These are phyloP conservation scores for Discostella stelligera DNA, from an alignment of 352 stramenopile genomes.

Conservation along the genomic window DNA sequence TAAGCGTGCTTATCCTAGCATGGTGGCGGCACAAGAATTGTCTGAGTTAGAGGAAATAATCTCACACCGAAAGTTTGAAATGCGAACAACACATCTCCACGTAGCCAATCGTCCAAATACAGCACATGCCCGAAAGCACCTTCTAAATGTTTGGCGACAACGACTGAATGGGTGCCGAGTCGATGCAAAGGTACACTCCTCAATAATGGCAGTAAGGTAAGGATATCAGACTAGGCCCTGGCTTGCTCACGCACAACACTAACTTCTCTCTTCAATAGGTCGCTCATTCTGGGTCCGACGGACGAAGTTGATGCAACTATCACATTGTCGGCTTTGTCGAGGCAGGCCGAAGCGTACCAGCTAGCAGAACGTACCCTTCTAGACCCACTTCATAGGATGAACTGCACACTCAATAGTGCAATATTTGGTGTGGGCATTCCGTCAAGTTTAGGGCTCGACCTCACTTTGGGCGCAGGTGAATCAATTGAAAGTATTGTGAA, in stretches of 20 bases:
- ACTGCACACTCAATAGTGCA: conserved; percentile 65
- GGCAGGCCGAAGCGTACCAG: conserved; percentile 73
- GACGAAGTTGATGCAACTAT: conserved; percentile 83
- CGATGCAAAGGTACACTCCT: conserved; percentile 82
- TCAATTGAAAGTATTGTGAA: conserved; percentile 64
- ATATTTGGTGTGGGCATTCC: conserved; percentile 76
- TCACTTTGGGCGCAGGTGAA: conserved; percentile 37
- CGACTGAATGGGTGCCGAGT: conserved; percentile 91
- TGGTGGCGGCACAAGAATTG: conserved; percentile 95
- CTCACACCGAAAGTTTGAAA: conserved; percentile 88
- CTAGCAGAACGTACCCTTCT: conserved; percentile 79
- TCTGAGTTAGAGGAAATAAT: conserved; percentile 98
- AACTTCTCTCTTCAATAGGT: conserved; percentile 31
- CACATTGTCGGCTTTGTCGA: conserved; percentile 76
- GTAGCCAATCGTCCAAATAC: conserved; percentile 56
- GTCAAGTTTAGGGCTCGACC: conserved; percentile 41
- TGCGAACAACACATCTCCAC: conserved; percentile 53
- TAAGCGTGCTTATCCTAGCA: conserved; percentile 92
- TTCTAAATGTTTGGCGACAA: conserved; percentile 82
- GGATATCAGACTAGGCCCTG: background rate
- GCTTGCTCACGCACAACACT: conserved; percentile 2
- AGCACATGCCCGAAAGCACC: conserved; percentile 63
- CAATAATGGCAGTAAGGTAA: conserved; percentile 91
- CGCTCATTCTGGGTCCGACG: conserved; percentile 75
- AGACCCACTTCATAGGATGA: conserved; percentile 69